Evolutionary conservation across 176 grass and related monocot genomes (phyloP).

Genomic region (Tillandsia fasciculata): DNA sequence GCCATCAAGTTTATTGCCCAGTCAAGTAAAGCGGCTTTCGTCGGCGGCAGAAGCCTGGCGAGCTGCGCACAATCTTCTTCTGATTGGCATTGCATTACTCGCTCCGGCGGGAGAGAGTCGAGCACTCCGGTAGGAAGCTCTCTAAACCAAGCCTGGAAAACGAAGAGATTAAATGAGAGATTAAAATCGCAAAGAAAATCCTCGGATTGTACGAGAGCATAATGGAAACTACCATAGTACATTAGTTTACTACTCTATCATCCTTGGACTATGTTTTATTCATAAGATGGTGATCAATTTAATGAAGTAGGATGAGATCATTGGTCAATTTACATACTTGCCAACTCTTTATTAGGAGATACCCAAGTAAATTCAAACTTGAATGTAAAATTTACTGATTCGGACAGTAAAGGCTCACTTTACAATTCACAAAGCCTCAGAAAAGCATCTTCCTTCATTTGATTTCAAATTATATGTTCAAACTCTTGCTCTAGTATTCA

Average conservation of each 20-base stretch:
- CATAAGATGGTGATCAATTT: too few relatives aligned
- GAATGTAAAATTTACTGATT: not conserved
- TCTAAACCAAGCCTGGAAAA: constrained; percentile 79
- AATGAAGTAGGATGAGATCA: too few relatives aligned
- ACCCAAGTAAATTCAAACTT: too few relatives aligned
- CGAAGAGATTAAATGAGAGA: not conserved
- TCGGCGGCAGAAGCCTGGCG: constrained; percentile 36
- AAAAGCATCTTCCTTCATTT: not conserved
- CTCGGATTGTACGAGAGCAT: too few relatives aligned
- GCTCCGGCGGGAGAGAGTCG: constrained; percentile 57
- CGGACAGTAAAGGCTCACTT: not conserved
- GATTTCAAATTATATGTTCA: not conserved
- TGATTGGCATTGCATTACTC: constrained; percentile 76
- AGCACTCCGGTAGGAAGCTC: constrained; percentile 54
- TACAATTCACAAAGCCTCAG: not conserved
- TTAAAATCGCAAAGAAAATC: not conserved
- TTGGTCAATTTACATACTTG: too few relatives aligned
- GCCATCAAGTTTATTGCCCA: constrained; percentile 89
- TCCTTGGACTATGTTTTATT: too few relatives aligned
- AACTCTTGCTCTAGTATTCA: too few relatives aligned
- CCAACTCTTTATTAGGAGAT: too few relatives aligned
- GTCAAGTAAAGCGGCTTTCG: constrained; percentile 59
- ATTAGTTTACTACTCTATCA: too few relatives aligned
- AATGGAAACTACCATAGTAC: too few relatives aligned
- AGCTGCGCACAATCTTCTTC: constrained; percentile 53